These are phyloP conservation scores for Dimocarpus longan DNA, from an alignment of 345 rosid species.

Conservation along the genomic window DNA sequence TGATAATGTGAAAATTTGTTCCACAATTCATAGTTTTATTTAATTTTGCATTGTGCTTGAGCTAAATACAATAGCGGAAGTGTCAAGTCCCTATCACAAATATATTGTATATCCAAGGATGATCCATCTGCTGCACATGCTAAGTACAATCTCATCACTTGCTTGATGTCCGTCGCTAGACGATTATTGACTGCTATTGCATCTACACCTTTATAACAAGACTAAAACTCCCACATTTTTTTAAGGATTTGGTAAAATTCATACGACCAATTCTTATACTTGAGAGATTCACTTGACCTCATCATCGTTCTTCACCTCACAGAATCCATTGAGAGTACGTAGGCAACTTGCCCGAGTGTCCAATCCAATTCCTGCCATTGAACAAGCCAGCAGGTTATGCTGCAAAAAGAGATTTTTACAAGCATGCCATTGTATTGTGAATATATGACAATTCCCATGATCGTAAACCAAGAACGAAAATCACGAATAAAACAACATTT, in stretches of 20 bases:
- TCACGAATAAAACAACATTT: no score
- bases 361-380: slow-evolving; percentile 25
- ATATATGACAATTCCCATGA: no score
- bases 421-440: no score
- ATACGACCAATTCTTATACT: slow-evolving; percentile 30
- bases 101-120: background rate
- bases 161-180: no score
- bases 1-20: background rate
- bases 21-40: background rate
- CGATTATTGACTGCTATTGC: no score
- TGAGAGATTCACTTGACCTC: slow-evolving; percentile 42
- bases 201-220: slow-evolving; percentile 14
- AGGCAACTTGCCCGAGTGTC: slow-evolving; percentile 27
- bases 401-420: background rate
- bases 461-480: no score
- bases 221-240: background rate
- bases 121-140: background rate
- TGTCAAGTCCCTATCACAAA: no score
- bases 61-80: no score
- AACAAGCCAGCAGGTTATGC: slow-evolving; percentile 27
- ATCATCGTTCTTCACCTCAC: slow-evolving; percentile 39
- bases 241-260: slow-evolving; percentile 25
- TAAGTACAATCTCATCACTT: no score
- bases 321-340: slow-evolving; percentile 31
- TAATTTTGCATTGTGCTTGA: no score